Evolutionary conservation across 257 asterid species (phyloP).

Genomic region (Solanum peruvianum): DNA sequence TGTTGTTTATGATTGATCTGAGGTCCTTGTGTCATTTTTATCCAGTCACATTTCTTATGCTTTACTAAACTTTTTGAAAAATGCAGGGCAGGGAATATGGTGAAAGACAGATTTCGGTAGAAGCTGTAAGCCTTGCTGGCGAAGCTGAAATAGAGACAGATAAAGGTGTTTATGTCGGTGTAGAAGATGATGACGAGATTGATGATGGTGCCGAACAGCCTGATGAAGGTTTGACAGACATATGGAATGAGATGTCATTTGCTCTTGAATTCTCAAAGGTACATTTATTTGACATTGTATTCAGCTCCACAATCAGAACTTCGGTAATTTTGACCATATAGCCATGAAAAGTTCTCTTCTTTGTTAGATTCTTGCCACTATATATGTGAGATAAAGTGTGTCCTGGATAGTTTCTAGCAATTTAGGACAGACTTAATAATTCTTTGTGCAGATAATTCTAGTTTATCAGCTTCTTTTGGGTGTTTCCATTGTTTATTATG

Average conservation of each 20-base stretch:
- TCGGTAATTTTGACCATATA: background rate
- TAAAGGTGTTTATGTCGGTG: conserved; percentile 52
- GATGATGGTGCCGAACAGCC: conserved; percentile 36
- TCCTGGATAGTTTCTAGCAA: background rate
- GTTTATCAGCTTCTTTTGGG: background rate
- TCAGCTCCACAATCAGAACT: background rate
- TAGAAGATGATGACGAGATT: conserved; percentile 35
- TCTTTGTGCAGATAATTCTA: background rate
- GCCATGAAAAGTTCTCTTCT: background rate
- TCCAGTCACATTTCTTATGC: background rate
- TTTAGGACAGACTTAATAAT: background rate
- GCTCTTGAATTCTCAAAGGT: conserved; percentile 89
- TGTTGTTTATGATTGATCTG: background rate
- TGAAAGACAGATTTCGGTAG: background rate
- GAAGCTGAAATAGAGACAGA: conserved; percentile 11
- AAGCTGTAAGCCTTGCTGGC: background rate
- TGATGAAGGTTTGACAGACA: conserved; percentile 66
- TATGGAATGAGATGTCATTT: conserved; percentile 74
- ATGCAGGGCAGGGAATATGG: background rate
- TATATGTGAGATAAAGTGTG: background rate
- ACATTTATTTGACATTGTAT: conserved; percentile 7
- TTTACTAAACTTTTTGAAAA: background rate
- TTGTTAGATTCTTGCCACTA: background rate
- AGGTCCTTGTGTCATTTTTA: background rate
- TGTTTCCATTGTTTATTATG: background rate